phyloP scores from a whole-genome alignment of 2,329 filamentous ascomycete genomes.

The Apiospora kogelbergensis region DNA sequence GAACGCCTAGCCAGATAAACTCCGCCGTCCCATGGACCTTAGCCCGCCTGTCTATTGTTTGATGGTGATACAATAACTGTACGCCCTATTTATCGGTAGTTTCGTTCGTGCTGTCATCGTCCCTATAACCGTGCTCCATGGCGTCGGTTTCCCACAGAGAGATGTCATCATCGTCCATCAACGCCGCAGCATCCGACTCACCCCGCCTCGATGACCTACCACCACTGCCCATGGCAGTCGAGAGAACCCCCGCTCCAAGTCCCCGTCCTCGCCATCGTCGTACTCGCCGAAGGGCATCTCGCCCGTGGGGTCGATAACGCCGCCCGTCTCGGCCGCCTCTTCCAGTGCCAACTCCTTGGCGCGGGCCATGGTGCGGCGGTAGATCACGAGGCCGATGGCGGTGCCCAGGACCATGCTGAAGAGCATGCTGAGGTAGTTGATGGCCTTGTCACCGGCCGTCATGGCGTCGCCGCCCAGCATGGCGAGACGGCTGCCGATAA shows the following conservation, averaged over 20 bases:
- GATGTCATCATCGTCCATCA: slow-evolving; percentile 61
- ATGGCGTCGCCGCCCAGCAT: slow-evolving; percentile 81
- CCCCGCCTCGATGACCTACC: slow-evolving; percentile 30
- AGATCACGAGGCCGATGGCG: slow-evolving; percentile 81
- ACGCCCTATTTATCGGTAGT: not conserved
- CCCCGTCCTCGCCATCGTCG: slow-evolving; percentile 42
- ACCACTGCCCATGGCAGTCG: slow-evolving; percentile 15
- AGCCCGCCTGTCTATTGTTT: not conserved
- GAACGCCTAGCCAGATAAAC: slow-evolving; percentile 1
- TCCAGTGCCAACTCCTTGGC: slow-evolving; percentile 57
- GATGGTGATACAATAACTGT: not conserved
- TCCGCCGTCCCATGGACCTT: not conserved
- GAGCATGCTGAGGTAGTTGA: slow-evolving; percentile 82
- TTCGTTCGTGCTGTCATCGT: slow-evolving; percentile 20
- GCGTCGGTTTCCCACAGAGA: slow-evolving; percentile 54
- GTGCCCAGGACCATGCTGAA: slow-evolving; percentile 71
- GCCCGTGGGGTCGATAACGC: slow-evolving; percentile 25
- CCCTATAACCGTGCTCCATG: slow-evolving; percentile 27
- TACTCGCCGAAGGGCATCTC: slow-evolving; percentile 28
- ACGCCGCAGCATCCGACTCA: slow-evolving; percentile 50
- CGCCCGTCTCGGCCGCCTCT: slow-evolving; percentile 39
- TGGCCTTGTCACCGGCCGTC: slow-evolving; percentile 71
- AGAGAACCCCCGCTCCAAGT: slow-evolving; percentile 42
- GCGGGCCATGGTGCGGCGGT: slow-evolving; percentile 66
- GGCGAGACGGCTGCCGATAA: slow-evolving; percentile 83